phyloP scores from a whole-genome alignment of 2,329 filamentous ascomycete species.

The Colletotrichum sp. region DNA sequence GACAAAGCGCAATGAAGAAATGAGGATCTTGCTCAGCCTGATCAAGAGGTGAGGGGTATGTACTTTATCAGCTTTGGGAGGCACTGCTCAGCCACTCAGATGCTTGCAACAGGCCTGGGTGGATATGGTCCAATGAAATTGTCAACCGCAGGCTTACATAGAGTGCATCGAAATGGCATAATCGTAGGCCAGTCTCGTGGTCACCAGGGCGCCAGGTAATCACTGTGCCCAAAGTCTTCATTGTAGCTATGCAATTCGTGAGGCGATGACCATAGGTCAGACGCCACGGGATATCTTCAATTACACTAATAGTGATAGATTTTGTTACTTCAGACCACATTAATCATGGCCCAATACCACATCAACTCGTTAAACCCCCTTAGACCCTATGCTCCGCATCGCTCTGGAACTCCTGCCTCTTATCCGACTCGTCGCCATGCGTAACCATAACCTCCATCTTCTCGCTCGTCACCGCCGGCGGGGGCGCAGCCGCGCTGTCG shows the following conservation, averaged over 20 bases:
- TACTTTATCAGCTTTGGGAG: accelerated
- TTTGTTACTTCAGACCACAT: not conserved
- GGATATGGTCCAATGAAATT: too few species aligned
- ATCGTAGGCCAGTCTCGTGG: not conserved
- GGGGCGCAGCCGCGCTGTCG: not conserved
- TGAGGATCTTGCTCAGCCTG: not conserved
- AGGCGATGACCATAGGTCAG: too few species aligned
- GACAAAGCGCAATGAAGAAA: not conserved
- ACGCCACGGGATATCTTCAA: not conserved
- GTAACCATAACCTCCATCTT: conserved; percentile 3
- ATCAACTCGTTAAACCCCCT: not conserved
- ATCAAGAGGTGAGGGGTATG: not conserved
- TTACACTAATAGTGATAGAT: not conserved
- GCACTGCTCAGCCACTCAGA: not conserved
- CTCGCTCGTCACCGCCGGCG: not conserved
- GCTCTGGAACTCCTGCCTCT: not conserved
- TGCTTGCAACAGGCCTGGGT: too few species aligned
- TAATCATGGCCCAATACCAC: not conserved
- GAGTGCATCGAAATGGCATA: not conserved
- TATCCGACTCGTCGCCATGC: not conserved
- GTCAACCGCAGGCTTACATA: too few species aligned
- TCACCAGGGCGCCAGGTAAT: too few species aligned
- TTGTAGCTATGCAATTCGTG: too few species aligned
- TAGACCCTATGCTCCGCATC: not conserved
- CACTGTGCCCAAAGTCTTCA: too few species aligned